phyloP scores from a whole-genome alignment of 1,139 yeast genomes.

The Nakaseomyces kungkrabaensis region DNA sequence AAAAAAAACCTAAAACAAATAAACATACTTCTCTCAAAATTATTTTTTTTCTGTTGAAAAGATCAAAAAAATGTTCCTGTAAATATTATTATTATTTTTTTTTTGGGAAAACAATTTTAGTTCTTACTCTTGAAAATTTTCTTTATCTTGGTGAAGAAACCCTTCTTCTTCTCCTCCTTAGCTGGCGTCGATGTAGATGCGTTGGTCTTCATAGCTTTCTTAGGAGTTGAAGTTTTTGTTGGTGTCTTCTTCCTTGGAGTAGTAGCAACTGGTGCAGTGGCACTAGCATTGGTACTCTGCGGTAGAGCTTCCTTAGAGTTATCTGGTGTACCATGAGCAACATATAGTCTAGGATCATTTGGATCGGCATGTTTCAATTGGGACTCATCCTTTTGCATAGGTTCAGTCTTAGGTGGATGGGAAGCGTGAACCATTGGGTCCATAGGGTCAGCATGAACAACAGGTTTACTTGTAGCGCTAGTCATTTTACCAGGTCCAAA shows the following conservation, averaged over 20 bases:
- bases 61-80: not conserved
- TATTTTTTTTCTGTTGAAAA: not conserved
- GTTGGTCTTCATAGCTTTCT: not conserved
- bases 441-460: not conserved
- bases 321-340: not conserved
- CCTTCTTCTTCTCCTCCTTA: slow-evolving; percentile 3
- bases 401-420: not conserved
- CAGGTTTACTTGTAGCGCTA: not conserved
- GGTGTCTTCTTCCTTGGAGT: slow-evolving; percentile 1
- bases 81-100: not conserved
- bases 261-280: not conserved
- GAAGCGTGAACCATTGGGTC: not conserved
- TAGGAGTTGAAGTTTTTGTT: not conserved
- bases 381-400: not conserved
- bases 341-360: not conserved
- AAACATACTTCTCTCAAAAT: not conserved
- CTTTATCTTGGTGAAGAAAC: slow-evolving; percentile 3
- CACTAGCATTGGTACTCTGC: not conserved
- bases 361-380: not conserved
- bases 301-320: not conserved
- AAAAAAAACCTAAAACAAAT: too few species aligned
- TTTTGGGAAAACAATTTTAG: not conserved
- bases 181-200: not conserved
- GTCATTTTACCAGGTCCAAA: not conserved
- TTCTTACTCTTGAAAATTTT: not conserved